phyloP scores from a whole-genome alignment of 1,139 yeast genomes.

The Hanseniaspora sp. region DNA sequence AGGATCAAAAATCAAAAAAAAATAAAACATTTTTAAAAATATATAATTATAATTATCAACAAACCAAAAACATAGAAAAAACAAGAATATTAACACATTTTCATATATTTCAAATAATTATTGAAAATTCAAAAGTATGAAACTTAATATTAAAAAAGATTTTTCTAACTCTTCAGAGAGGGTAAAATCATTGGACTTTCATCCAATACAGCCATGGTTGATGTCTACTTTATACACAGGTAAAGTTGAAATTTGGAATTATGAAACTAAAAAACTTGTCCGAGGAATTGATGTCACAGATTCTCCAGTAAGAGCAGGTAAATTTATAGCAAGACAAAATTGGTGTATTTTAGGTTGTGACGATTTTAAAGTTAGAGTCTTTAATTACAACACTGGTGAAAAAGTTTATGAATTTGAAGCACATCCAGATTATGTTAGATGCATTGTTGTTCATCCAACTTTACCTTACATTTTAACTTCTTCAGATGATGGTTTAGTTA shows the following conservation, averaged over 20 bases:
- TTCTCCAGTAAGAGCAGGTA: constrained; percentile 91
- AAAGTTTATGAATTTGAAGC: constrained; percentile 92
- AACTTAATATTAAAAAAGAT: constrained; percentile 22
- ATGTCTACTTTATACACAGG: constrained; percentile 77
- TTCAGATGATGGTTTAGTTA: constrained; percentile 83
- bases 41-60: neutral
- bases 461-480: constrained; percentile 82
- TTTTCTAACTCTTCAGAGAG: constrained; percentile 61
- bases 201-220: constrained; percentile 96
- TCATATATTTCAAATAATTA: neutral
- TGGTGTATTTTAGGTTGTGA: constrained; percentile 97
- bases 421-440: constrained; percentile 91
- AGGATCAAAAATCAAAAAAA: too few relatives aligned
- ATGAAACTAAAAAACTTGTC: constrained; percentile 60
- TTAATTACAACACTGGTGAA: constrained; percentile 91
- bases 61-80: neutral
- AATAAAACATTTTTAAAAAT: too few relatives aligned
- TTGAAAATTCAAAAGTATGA: neutral
- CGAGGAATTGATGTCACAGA: constrained; percentile 79
- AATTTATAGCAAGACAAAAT: constrained; percentile 87
- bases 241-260: constrained; percentile 80
- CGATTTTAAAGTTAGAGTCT: constrained; percentile 86
- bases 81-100: neutral
- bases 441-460: constrained; percentile 86
- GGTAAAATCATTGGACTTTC: constrained; percentile 95